Evolutionary conservation across 257 asterid genomes (phyloP).

Genomic region (Datura wrightii): DNA sequence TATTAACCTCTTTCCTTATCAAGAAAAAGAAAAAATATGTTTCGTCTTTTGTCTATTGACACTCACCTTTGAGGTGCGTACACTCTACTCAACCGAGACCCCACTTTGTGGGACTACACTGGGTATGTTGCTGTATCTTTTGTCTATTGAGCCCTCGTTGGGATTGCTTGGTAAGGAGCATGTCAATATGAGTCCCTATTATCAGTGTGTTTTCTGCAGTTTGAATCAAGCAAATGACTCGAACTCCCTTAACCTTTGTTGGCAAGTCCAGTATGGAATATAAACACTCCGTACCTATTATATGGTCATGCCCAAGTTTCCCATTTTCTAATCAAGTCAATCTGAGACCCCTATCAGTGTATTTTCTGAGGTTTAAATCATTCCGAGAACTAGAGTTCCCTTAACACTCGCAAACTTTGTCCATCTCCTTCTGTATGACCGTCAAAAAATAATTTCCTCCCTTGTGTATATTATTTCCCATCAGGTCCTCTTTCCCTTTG

Average conservation of each 20-base stretch:
- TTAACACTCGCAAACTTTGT: background rate
- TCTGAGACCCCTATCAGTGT: background rate
- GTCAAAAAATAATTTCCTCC: background rate
- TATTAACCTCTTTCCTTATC: background rate
- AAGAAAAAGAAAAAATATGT: background rate
- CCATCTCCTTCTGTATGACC: background rate
- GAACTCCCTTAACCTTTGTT: background rate
- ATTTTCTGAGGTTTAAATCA: background rate
- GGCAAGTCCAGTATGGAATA: background rate
- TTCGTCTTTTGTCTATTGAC: too few relatives aligned
- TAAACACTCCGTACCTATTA: background rate
- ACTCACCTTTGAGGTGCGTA: too few relatives aligned
- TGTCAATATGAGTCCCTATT: background rate
- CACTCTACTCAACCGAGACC: too few relatives aligned
- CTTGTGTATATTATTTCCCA: background rate
- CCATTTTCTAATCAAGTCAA: background rate
- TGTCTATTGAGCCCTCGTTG: constrained; percentile 7
- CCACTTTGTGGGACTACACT: too few relatives aligned
- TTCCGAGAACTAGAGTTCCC: background rate
- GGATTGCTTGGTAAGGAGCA: background rate
- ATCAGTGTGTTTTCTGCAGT: background rate
- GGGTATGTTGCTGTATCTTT: too few relatives aligned
- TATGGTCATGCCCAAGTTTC: background rate
- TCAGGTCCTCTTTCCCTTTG: background rate
- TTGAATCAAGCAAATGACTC: constrained; percentile 20